A percentile compares a stretch with the other conserved stretches of the same genome.
Evolutionary conservation across 352 stramenopile genomes (phyloP).

Genomic region (Pythium scleroteichum): DNA sequence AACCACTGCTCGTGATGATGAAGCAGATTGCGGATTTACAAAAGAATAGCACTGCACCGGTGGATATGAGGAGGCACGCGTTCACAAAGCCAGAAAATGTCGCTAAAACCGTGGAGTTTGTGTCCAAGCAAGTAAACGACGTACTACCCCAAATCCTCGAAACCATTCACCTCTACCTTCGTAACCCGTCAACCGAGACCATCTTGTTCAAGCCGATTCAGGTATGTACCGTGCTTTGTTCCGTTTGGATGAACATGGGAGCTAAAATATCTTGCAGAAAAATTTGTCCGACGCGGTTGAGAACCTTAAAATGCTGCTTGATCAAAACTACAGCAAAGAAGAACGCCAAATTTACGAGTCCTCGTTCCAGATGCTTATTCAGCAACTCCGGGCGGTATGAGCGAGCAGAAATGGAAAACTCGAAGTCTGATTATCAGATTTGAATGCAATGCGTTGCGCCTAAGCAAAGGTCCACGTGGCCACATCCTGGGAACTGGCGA

Average conservation of each 20-base stretch:
- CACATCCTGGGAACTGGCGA: slow-evolving; percentile 1
- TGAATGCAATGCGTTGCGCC: not conserved
- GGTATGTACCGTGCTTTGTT: slow-evolving; percentile 39
- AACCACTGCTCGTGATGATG: slow-evolving; percentile 57
- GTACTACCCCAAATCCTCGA: slow-evolving; percentile 43
- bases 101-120: slow-evolving; percentile 41
- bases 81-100: slow-evolving; percentile 48
- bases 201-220: slow-evolving; percentile 86
- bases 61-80: slow-evolving; percentile 31
- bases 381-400: slow-evolving; percentile 52
- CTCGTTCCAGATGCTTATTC: slow-evolving; percentile 38
- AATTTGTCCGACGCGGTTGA: slow-evolving; percentile 70
- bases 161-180: slow-evolving; percentile 74
- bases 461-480: not conserved
- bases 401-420: not conserved
- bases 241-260: too few relatives aligned
- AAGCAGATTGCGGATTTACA: slow-evolving; percentile 63
- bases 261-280: too few relatives aligned
- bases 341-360: slow-evolving; percentile 48
- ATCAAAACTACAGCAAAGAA: slow-evolving; percentile 55
- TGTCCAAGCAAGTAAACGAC: slow-evolving; percentile 45
- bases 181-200: slow-evolving; percentile 76
- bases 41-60: slow-evolving; percentile 13
- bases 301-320: slow-evolving; percentile 55
- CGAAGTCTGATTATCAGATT: not conserved